Conservation (phyloP, 2,329 filamentous ascomycete species). For the Fusarium miscanthi region DNA sequence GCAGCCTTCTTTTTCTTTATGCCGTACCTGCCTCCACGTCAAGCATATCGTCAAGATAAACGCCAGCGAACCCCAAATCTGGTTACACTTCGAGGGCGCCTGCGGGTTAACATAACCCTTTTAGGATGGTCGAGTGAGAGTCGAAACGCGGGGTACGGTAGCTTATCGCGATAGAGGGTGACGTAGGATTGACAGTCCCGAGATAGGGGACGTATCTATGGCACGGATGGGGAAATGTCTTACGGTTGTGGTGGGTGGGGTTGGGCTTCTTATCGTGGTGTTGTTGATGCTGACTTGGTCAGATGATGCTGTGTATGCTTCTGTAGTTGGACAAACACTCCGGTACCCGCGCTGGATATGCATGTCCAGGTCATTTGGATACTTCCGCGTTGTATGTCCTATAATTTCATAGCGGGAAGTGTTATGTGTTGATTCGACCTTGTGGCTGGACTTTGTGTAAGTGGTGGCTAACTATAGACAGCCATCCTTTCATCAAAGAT, state of each 20-base stretch:
- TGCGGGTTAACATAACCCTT: conserved; percentile 35
- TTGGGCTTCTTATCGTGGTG: background rate
- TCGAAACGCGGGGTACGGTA: conserved; percentile 32
- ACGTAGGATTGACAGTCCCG: conserved; percentile 16
- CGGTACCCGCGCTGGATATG: background rate
- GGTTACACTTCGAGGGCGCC: conserved; percentile 27
- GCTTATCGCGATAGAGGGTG: conserved; percentile 27
- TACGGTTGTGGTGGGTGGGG: conserved; percentile 3
- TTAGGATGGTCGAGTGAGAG: conserved; percentile 14
- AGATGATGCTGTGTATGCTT: background rate
- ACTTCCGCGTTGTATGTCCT: background rate
- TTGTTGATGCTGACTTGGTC: background rate
- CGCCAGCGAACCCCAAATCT: conserved; percentile 12
- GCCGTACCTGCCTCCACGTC: background rate
- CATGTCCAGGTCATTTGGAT: background rate
- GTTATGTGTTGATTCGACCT: background rate
- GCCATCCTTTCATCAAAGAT: too few relatives aligned
- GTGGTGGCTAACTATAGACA: background rate
- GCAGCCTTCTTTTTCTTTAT: conserved; percentile 35
- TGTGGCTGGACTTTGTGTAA: background rate
- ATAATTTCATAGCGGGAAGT: background rate
- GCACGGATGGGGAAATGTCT: conserved; percentile 21
- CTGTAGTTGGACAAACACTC: background rate
- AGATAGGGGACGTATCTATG: background rate
- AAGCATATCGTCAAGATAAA: conserved; percentile 14